Base-by-base conservation (phyloP, 192 early-diverging fungal species). In the Neocallimastix lanati region DNA sequence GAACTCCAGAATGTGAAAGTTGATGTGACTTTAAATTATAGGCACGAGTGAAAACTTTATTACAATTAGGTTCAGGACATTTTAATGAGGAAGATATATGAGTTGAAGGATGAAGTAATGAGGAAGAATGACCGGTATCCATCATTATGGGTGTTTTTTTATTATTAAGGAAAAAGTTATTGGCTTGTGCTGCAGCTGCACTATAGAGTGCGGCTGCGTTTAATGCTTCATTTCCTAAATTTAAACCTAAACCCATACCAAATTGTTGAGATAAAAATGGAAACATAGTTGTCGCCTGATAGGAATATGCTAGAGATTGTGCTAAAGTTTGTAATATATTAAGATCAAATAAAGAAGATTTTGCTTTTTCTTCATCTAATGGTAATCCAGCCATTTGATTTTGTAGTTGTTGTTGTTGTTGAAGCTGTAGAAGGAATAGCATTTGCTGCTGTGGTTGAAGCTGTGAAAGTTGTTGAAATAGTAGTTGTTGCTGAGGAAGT, bases 11-110 rank as follows among this genome's bases (percentile, higher is more conserved):
- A 84, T 96, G 95, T 14, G 90, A 91, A 40, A 88, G 83, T 79
- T 91, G 84, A 80, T 96, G 94, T 0, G 91, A 91, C 82, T 90
- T 91, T 33, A 96, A 87, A 82, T 95, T 96, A 82, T 92, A 96
- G 36, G 88, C 89, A 36, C 94, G 86, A 0, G 92, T 90, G 83
- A 96, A 96, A 67, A 86, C 83, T 78, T 90, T 87, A 38, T 85
- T 78, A 80, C 95, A 96, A 25, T 88, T 81, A 12, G 88, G 84
- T 33, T 33, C 30, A 33, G 30, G 30, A 33, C 30, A 33, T 33
- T 33, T 50, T 16, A 50, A 50, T 21, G 40, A 50, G 13, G 40
- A 50, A 50, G 40, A 50, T 1, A 50, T 50, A 50, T 21, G 2
- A 21, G 40, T 0, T 2, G 40, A 13, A 50, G 16, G 40, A 50